Percentiles rank a stretch among this genome's conserved stretches.
These are phyloP conservation scores for Asterionellopsis glacialis DNA, from an alignment of 108 stramenopile genomes.

Conservation along the genomic window DNA sequence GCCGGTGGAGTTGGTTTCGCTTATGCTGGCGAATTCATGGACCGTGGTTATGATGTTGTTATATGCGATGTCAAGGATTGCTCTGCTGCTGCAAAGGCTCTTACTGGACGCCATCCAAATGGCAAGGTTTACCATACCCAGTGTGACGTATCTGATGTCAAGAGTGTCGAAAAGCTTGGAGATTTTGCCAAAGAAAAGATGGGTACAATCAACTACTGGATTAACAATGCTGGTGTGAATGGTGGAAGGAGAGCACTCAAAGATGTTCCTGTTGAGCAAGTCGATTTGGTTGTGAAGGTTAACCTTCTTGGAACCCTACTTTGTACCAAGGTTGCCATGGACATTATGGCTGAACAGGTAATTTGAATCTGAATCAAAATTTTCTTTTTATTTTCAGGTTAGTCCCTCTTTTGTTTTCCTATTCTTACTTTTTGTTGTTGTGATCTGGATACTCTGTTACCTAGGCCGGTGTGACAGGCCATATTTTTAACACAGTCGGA, in stretches of 20 bases:
- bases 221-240: constrained; percentile 91
- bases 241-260: constrained; percentile 79
- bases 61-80: constrained; percentile 88
- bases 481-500: constrained; percentile 92
- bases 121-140: constrained; percentile 73
- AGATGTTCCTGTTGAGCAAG: constrained; percentile 66
- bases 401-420: neutral
- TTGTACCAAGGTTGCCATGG: constrained; percentile 87
- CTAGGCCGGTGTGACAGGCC: constrained; percentile 65
- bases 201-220: constrained; percentile 85
- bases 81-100: constrained; percentile 59
- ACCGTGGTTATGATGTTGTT: constrained; percentile 81
- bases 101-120: constrained; percentile 56
- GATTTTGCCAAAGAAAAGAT: constrained; percentile 74
- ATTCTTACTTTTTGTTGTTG: neutral
- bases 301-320: constrained; percentile 83
- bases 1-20: constrained; percentile 90
- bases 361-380: neutral
- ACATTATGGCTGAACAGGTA: constrained; percentile 78
- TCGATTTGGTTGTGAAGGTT: constrained; percentile 81
- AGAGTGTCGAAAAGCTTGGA: constrained; percentile 58
- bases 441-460: neutral
- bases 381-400: neutral
- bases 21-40: constrained; percentile 91
- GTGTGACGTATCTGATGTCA: constrained; percentile 79